phyloP scores from a whole-genome alignment of 495 filamentous ascomycete species.

The Neurospora sp. region DNA sequence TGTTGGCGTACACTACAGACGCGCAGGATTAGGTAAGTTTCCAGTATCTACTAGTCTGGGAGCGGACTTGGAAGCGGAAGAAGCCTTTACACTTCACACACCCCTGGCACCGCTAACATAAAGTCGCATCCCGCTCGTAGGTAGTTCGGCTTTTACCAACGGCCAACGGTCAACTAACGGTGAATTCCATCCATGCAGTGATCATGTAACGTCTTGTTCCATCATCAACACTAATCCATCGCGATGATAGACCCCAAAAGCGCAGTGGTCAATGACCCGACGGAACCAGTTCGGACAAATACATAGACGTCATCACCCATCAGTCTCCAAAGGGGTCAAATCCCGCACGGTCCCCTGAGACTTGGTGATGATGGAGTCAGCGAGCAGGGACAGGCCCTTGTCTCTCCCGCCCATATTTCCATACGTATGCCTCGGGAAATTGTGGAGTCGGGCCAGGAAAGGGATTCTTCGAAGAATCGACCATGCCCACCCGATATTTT shows the following conservation, averaged over 20 bases:
- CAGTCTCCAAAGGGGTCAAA: not conserved
- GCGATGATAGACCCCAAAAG: no score
- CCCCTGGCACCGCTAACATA: not conserved
- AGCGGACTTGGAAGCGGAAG: not conserved
- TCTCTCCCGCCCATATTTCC: not conserved
- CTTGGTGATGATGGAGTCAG: not conserved
- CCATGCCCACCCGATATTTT: not conserved
- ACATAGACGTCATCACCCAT: not conserved
- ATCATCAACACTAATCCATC: no score
- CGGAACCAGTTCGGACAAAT: no score
- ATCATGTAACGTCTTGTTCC: no score
- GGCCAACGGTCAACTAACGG: not conserved
- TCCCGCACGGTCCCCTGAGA: not conserved
- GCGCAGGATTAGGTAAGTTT: not conserved
- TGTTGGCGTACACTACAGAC: not conserved
- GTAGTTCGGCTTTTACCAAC: not conserved
- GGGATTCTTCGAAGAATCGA: not conserved
- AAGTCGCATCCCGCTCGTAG: not conserved
- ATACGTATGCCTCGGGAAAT: not conserved
- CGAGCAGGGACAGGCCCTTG: not conserved
- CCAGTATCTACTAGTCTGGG: not conserved
- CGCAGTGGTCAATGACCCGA: not conserved
- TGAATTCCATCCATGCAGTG: not conserved
- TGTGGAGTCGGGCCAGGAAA: not conserved
- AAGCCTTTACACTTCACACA: not conserved